phyloP scores from a whole-genome alignment of 2,329 filamentous ascomycete species.

The Calcarisporium arbuscula region DNA sequence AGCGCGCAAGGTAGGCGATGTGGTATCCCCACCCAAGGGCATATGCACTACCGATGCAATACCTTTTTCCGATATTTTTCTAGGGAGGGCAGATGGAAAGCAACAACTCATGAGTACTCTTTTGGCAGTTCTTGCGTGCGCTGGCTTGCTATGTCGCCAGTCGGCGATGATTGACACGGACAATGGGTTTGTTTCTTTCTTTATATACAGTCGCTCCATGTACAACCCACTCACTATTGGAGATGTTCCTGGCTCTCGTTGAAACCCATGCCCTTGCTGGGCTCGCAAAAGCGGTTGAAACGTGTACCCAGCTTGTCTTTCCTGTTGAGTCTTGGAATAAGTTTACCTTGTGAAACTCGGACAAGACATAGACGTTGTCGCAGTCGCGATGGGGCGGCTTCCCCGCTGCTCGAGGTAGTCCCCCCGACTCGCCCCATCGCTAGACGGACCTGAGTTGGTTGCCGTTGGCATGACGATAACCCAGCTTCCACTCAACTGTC shows the following conservation, averaged over 20 bases:
- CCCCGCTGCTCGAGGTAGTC: not conserved
- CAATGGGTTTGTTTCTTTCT: no score
- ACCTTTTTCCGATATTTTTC: no score
- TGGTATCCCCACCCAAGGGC: no score
- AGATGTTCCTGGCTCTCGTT: constrained; percentile 1
- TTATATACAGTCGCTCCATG: no score
- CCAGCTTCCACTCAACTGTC: not conserved
- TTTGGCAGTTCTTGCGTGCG: no score
- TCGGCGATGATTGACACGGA: no score
- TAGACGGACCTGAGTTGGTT: not conserved
- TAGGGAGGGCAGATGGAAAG: no score
- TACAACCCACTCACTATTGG: no score
- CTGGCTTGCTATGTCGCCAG: no score
- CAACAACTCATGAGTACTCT: no score
- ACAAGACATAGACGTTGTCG: constrained; percentile 2
- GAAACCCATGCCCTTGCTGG: constrained; percentile 1
- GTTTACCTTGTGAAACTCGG: constrained; percentile 2
- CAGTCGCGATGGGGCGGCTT: not conserved
- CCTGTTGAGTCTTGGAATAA: not conserved
- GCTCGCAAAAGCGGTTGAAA: constrained; percentile 10
- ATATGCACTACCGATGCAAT: no score
- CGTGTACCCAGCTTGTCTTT: constrained; percentile 4
- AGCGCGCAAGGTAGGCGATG: no score
- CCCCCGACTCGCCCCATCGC: not conserved
- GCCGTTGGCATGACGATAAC: not conserved